Conservation (phyloP, 257 asterid species). For the Ajuga chamaepitys region DNA sequence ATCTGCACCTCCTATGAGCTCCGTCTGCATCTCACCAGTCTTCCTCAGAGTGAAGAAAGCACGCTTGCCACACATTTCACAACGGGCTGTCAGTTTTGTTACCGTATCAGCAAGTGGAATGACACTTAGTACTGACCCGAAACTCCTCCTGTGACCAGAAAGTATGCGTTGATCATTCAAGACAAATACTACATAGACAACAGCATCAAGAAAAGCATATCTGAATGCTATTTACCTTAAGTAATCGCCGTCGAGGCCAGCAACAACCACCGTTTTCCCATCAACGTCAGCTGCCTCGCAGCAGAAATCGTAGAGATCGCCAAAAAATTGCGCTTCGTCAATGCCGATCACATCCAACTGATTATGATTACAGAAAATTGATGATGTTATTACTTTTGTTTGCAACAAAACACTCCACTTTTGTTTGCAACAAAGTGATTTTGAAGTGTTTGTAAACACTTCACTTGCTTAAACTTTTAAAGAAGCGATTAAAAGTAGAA, state of each 20-base stretch:
- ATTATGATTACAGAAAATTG: not conserved
- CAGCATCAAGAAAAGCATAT: too few species aligned
- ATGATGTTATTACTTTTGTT: too few species aligned
- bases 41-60: constrained; percentile 76
- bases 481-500: too few species aligned
- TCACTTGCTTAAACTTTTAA: too few species aligned
- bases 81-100: constrained; percentile 71
- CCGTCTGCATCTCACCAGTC: constrained; percentile 42
- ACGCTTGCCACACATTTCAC: constrained; percentile 61
- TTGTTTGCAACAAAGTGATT: too few species aligned
- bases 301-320: constrained; percentile 81
- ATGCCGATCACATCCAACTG: constrained; percentile 92
- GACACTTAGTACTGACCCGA: constrained; percentile 66
- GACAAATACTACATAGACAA: too few species aligned
- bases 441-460: too few species aligned
- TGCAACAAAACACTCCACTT: too few species aligned
- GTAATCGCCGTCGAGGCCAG: constrained; percentile 94
- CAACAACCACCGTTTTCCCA: constrained; percentile 61
- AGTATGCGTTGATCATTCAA: not conserved
- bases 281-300: constrained; percentile 68
- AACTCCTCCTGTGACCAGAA: constrained; percentile 30
- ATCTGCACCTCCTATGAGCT: constrained; percentile 84
- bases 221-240: constrained; percentile 57
- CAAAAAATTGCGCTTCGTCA: constrained; percentile 85
- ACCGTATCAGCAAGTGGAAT: constrained; percentile 79